phyloP scores from a whole-genome alignment of 2,329 filamentous ascomycete genomes.

The Aspergillus tanneri region DNA sequence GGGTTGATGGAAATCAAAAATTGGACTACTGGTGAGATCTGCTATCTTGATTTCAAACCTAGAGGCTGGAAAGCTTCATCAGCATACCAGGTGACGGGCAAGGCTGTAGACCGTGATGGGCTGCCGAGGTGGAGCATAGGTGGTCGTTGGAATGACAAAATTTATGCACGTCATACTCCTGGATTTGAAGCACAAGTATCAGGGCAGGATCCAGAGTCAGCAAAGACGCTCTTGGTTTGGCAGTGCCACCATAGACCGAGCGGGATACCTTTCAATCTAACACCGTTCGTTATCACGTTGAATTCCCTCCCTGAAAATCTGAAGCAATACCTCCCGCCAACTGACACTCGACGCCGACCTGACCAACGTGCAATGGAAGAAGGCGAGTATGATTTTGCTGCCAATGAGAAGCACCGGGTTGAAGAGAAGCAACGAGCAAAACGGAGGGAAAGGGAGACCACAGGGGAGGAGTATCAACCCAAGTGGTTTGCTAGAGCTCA shows the following conservation, averaged over 20 bases:
- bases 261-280: conserved; percentile 94
- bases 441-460: conserved; percentile 68
- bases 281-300: conserved; percentile 90
- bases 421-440: conserved; percentile 87
- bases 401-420: conserved; percentile 87
- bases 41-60: conserved; percentile 85
- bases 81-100: conserved; percentile 83
- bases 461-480: conserved; percentile 77
- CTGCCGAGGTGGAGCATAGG: conserved; percentile 84
- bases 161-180: conserved; percentile 89
- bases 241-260: conserved; percentile 77
- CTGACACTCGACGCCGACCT: conserved; percentile 86
- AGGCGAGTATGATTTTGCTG: conserved; percentile 91
- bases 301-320: conserved; percentile 90
- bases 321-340: conserved; percentile 75
- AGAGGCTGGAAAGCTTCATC: conserved; percentile 94
- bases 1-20: conserved; percentile 97
- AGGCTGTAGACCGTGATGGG: conserved; percentile 76
- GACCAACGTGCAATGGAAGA: conserved; percentile 99
- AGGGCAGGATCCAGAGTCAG: conserved; percentile 58
- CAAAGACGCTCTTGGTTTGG: conserved; percentile 86
- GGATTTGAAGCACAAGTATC: conserved; percentile 70
- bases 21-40: conserved; percentile 91
- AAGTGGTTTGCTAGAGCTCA: conserved; percentile 77
- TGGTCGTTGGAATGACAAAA: conserved; percentile 94